phyloP scores from a whole-genome alignment of 2,329 filamentous ascomycete species.

The Colletotrichum australisinense region DNA sequence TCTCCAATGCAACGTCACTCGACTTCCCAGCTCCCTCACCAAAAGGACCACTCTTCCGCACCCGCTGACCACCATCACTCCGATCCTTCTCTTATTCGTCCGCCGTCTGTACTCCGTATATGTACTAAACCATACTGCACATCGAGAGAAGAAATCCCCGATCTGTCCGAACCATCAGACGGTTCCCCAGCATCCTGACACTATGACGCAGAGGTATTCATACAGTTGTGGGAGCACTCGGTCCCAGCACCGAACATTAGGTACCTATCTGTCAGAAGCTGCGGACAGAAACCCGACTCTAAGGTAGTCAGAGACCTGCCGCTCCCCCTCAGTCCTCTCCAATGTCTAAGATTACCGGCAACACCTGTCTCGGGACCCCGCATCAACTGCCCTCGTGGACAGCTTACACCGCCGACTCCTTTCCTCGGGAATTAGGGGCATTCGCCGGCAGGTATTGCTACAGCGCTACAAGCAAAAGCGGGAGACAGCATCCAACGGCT shows the following conservation, averaged over 20 bases:
- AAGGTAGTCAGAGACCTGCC: slow-evolving; percentile 6
- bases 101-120: background rate
- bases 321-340: slow-evolving; percentile 8
- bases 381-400: slow-evolving; percentile 6
- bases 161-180: slow-evolving; percentile 11
- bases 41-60: background rate
- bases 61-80: background rate
- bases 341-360: background rate
- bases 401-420: background rate
- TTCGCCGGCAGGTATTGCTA: background rate
- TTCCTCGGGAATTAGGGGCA: background rate
- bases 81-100: background rate
- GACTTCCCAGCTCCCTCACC: background rate
- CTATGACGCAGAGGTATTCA: background rate
- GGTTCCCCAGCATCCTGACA: background rate
- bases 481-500: background rate
- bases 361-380: slow-evolving; percentile 26
- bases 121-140: background rate
- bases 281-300: background rate
- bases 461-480: background rate
- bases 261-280: background rate
- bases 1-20: slow-evolving; percentile 28
- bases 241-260: background rate
- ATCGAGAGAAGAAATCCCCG: background rate
- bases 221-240: background rate